Conservation (phyloP, 345 rosid genomes). For the Cardamine chenopodiifolia region DNA sequence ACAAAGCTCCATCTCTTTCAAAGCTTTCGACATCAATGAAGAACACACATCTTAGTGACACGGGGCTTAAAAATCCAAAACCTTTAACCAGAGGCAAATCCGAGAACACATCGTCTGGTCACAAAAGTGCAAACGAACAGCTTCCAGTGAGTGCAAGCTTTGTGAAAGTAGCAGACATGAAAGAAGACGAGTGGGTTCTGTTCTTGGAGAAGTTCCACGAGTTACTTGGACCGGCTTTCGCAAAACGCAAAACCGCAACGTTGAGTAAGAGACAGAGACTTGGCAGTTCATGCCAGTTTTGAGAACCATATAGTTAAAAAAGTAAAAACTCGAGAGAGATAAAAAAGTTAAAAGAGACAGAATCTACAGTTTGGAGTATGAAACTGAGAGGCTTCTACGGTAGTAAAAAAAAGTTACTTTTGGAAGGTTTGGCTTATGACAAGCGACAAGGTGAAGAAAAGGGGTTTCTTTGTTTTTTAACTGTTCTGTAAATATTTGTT, state of each 20-base stretch:
- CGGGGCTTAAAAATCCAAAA: slow-evolving; percentile 47
- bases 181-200: slow-evolving; percentile 74
- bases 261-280: slow-evolving; percentile 91
- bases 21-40: slow-evolving; percentile 80
- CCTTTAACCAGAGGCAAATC: slow-evolving; percentile 47
- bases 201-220: slow-evolving; percentile 81
- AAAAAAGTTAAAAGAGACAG: slow-evolving; percentile 15
- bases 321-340: slow-evolving; percentile 24
- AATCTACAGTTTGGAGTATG: slow-evolving; percentile 32
- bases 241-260: slow-evolving; percentile 63
- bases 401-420: slow-evolving; percentile 37
- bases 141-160: slow-evolving; percentile 76
- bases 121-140: slow-evolving; percentile 90
- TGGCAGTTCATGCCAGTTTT: slow-evolving; percentile 99
- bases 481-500: slow-evolving; percentile 30
- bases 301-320: slow-evolving; percentile 43
- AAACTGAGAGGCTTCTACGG: slow-evolving; percentile 27
- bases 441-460: slow-evolving; percentile 30
- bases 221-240: slow-evolving; percentile 71
- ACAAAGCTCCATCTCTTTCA: slow-evolving; percentile 53
- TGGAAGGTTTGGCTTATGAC: slow-evolving; percentile 45
- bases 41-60: slow-evolving; percentile 60
- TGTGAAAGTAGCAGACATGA: slow-evolving; percentile 84
- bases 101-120: slow-evolving; percentile 75
- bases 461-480: slow-evolving; percentile 29